Percentiles rank a stretch among this genome's conserved stretches.
Evolutionary conservation across 805 yeast species (phyloP).

Genomic region (Wickerhamiella azyma): DNA sequence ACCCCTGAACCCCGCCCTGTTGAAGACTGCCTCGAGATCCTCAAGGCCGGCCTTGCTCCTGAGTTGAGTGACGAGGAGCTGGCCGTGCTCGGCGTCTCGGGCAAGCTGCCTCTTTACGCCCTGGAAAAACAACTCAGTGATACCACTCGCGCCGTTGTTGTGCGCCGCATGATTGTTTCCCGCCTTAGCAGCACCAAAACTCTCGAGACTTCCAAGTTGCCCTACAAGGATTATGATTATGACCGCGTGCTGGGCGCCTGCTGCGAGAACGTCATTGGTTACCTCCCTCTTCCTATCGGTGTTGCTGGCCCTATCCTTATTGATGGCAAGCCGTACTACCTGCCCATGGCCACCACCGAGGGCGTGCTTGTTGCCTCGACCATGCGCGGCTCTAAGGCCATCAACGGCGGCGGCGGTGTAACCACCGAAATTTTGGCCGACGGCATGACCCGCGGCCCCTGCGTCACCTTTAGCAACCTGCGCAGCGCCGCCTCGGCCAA

Average conservation of each 20-base stretch:
- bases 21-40: slow-evolving; percentile 47
- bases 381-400: slow-evolving; percentile 98
- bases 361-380: slow-evolving; percentile 98
- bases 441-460: slow-evolving; percentile 99
- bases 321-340: slow-evolving; percentile 76
- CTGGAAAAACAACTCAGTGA: slow-evolving; percentile 84
- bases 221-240: slow-evolving; percentile 74
- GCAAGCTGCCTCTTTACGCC: slow-evolving; percentile 83
- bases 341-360: slow-evolving; percentile 99
- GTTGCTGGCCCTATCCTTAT: slow-evolving; percentile 92
- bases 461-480: slow-evolving; percentile 77
- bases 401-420: slow-evolving; percentile 95
- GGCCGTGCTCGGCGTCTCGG: slow-evolving; percentile 50
- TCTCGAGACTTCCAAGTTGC: slow-evolving; percentile 55
- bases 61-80: slow-evolving; percentile 62
- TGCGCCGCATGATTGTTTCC: slow-evolving; percentile 89
- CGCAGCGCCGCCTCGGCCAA: slow-evolving; percentile 88
- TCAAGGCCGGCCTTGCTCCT: slow-evolving; percentile 61
- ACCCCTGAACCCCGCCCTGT: slow-evolving; percentile 23
- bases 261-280: slow-evolving; percentile 97
- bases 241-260: slow-evolving; percentile 97
- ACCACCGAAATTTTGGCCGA: slow-evolving; percentile 82
- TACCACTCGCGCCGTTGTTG: slow-evolving; percentile 80
- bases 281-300: slow-evolving; percentile 92
- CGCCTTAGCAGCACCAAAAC: slow-evolving; percentile 70